Conservation (phyloP, 139 green algal species). For the Volvox africanus region DNA sequence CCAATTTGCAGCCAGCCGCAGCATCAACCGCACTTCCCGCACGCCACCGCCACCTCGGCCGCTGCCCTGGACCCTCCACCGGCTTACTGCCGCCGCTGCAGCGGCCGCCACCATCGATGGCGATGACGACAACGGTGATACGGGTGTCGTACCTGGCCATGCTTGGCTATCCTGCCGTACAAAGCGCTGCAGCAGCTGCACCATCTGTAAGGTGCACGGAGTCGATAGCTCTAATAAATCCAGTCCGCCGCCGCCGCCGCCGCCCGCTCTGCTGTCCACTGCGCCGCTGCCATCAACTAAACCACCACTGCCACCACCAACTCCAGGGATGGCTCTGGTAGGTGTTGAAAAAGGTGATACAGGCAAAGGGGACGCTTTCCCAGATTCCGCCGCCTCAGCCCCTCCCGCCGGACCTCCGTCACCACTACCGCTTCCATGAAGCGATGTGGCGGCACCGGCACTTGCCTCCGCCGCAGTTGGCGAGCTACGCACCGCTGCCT, state of each 20-base stretch:
- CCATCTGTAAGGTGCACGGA: background rate
- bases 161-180: background rate
- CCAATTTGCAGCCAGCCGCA: constrained; percentile 29
- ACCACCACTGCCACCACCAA: too few species aligned
- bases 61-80: background rate
- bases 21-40: constrained; percentile 24
- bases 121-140: background rate
- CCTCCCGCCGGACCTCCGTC: too few species aligned
- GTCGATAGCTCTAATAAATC: constrained; percentile 16
- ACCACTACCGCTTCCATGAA: too few species aligned
- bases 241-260: background rate
- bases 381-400: too few species aligned
- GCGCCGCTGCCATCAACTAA: too few species aligned
- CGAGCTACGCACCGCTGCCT: background rate
- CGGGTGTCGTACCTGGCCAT: too few species aligned
- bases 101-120: background rate
- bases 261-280: too few species aligned
- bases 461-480: background rate
- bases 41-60: background rate
- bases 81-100: background rate
- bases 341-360: too few species aligned
- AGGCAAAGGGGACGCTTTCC: too few species aligned
- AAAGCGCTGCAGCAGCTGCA: constrained; percentile 28
- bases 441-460: too few species aligned
- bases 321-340: too few species aligned